A percentile compares a stretch with the other conserved stretches of the same genome.
Conservation (phyloP, 23 red algal species). For the Gracilaria caudata region DNA sequence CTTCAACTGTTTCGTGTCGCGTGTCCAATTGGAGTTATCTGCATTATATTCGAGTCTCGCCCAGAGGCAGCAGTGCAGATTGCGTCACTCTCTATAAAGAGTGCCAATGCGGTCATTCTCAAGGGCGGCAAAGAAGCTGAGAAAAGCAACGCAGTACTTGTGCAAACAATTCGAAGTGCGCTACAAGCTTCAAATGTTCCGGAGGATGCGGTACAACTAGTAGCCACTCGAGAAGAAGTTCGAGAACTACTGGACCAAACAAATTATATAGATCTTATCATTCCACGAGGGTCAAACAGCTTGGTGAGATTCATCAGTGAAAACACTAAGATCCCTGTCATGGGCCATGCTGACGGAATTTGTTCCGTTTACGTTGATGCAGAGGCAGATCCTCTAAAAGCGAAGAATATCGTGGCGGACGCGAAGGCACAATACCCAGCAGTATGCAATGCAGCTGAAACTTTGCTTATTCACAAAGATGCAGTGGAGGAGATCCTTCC, state of each 20-base stretch:
- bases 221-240: slow-evolving; percentile 90
- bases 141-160: slow-evolving; percentile 77
- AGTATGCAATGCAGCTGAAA: slow-evolving; percentile 97
- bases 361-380: slow-evolving; percentile 92
- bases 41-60: slow-evolving; percentile 96
- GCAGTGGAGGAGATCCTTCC: slow-evolving; percentile 62
- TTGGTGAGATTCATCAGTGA: slow-evolving; percentile 94
- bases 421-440: slow-evolving; percentile 98
- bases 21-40: slow-evolving; percentile 97
- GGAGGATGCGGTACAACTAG: slow-evolving; percentile 92
- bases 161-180: slow-evolving; percentile 64
- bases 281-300: slow-evolving; percentile 91
- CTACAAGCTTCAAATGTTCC: slow-evolving; percentile 63
- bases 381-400: slow-evolving; percentile 74
- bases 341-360: slow-evolving; percentile 97
- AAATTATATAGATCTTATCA: slow-evolving; percentile 92
- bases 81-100: slow-evolving; percentile 86
- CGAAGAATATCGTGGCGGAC: slow-evolving; percentile 83
- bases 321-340: slow-evolving; percentile 82
- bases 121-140: slow-evolving; percentile 97
- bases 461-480: slow-evolving; percentile 80
- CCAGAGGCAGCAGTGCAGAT: slow-evolving; percentile 99
- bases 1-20: slow-evolving; percentile 90
- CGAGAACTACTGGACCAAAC: slow-evolving; percentile 81
- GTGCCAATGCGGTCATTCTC: slow-evolving; percentile 91